Base-by-base conservation (phyloP, 768 basidiomycete species). In the Leucocoprinus sp. region DNA sequence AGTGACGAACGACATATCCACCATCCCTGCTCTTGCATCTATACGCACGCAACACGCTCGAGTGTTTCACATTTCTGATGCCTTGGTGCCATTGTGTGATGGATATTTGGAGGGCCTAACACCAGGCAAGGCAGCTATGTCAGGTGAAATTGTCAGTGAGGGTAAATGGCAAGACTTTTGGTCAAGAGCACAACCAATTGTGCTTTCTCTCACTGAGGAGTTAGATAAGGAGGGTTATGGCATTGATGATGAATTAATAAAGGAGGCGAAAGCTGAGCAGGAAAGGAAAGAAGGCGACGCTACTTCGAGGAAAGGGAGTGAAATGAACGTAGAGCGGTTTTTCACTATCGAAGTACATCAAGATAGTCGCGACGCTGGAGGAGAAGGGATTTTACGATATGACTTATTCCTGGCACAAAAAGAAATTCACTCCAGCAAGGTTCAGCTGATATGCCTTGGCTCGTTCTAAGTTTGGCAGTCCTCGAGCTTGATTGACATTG, bases 371-470 rank as follows among this genome's bases (percentile, higher is more conserved):
- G 22, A 39, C 21, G 11, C 5, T 27, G 26, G n/a, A n/a, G n/a
- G n/a, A n/a, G n/a, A n/a, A n/a, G n/a, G n/a, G n/a, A 5, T 11
- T 5, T 27, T 27, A 27, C 11, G 26, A 27, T 27, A 27, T 28
- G 24, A n/a, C 23, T 44, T 21, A 26, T 49, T 17, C 38, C 17
- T 36, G 28, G 21, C 44, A 50, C 39, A 73, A 48, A 53, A 81
- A 74, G 55, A 72, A 81, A 53, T 75, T 81, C 11, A 68, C 75
- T 9, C 75, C 82, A 15, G 81, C 77, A 4, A 81, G 61, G 57
- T 69, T 74, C 37, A 84, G 59, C 0, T 68, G 69, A 50, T 80
- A 62, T 52, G 59, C 57, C 6, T 73, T 60, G 70, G 49, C 3
- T 71, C 73, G n/a, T 76, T 66, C 82, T 82, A 84, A 26, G 60